Base-by-base conservation (phyloP, 1,139 yeast species). In the Scheffersomyces insectosa region DNA sequence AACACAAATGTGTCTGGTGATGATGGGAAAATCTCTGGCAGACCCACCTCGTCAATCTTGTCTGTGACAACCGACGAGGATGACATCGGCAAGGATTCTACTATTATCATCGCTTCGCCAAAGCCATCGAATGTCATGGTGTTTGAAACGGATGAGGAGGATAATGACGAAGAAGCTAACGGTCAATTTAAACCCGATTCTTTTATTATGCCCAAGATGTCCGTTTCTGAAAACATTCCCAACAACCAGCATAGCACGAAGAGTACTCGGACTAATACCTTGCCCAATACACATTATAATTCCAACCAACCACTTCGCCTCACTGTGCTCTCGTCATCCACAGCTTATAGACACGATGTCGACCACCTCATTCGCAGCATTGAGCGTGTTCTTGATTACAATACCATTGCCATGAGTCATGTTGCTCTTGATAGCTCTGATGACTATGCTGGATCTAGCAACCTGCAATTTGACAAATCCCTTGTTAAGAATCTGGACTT, bases 91-190 rank as follows among this genome's bases (percentile, higher is more conserved):
- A 52, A 49, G 33, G 62, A 56, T 28, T 47, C 56, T 8, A 45
- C 53, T 38, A 56, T 53, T 15, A 39, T 54, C n/a, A 53, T 51
- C 4, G 48, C 54, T 3, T 46, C 50, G 14, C 51, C 44, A 33
- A 47, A 39, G 30, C 38, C 44, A 8, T 42, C 50, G 23, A 46
- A 51, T 23, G 68, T 67, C 3, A 66, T 70, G 72, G 70, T 70
- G 11, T 70, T 71, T 51, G 77, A 72, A 42, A 69, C 74, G 0
- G 77, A 71, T 43, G 75, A 69, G 46, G 77, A 71, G 46, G 72
- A 64, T 38, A 63, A 52, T 20, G 60, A 55, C 14, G 63, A 57
- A 10, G 64, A 57, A 8, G 49, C 50, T 14, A 49, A 45, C 29
- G 52, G 47, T 12, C 51, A 43, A 35, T 52, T 48, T 25, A 47